A percentile compares a stretch with the other conserved stretches of the same genome.
Conservation (phyloP, 257 asterid genomes). For the Solanum pinnatisectum region DNA sequence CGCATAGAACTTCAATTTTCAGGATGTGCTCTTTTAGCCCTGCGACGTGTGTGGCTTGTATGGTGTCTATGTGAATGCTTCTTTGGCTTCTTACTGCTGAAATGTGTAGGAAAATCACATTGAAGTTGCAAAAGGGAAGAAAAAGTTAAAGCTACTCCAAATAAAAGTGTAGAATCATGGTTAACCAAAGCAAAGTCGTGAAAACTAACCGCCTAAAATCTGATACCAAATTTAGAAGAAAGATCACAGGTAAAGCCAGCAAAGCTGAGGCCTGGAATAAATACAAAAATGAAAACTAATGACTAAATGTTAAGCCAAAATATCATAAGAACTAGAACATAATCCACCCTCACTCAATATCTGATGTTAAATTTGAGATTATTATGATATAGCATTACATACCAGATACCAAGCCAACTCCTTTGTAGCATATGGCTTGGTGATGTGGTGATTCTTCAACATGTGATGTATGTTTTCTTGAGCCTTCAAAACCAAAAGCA, state of each 20-base stretch:
- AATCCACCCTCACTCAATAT: background rate
- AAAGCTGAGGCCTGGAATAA: slow-evolving; percentile 21
- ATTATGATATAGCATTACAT: background rate
- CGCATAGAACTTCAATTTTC: slow-evolving; percentile 8
- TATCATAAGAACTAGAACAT: background rate
- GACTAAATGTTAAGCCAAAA: background rate
- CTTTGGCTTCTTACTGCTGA: slow-evolving; percentile 28
- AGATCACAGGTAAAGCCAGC: slow-evolving; percentile 22
- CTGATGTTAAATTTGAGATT: background rate
- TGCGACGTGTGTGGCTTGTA: slow-evolving; percentile 23
- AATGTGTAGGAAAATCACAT: background rate
- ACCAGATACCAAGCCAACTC: slow-evolving; percentile 23
- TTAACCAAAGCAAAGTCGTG: background rate
- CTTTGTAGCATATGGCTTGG: slow-evolving; percentile 32
- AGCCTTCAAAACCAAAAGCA: slow-evolving; percentile 16
- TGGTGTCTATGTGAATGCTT: slow-evolving; percentile 16
- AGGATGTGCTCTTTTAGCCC: slow-evolving; percentile 18
- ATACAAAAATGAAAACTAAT: background rate
- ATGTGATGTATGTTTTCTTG: slow-evolving; percentile 17
- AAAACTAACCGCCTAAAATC: slow-evolving; percentile 16
- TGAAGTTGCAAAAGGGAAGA: background rate
- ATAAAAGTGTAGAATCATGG: background rate
- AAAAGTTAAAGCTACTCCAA: background rate
- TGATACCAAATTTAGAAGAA: slow-evolving; percentile 12
- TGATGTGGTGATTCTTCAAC: slow-evolving; percentile 15